Percentiles rank a stretch among this genome's conserved stretches.
Conservation (phyloP, 192 early-diverging fungal genomes). For the Coemansia sp. region DNA sequence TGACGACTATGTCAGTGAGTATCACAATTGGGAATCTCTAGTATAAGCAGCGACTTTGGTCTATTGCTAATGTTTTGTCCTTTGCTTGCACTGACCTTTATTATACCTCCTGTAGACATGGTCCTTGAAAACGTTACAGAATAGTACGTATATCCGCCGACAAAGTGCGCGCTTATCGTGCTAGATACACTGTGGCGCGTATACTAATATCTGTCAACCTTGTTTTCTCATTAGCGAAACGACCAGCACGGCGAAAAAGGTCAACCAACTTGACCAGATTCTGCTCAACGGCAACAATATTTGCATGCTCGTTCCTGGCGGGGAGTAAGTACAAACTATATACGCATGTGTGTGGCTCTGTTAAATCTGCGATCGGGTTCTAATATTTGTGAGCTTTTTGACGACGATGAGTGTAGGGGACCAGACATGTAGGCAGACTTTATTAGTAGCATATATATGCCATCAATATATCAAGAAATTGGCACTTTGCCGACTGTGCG, state of each 20-base stretch:
- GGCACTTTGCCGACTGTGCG: conserved; percentile 27
- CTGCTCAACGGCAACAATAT: conserved; percentile 98
- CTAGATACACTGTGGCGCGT: no score
- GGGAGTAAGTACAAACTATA: conserved; percentile 24
- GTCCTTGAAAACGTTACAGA: conserved; percentile 97
- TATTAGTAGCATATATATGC: neutral
- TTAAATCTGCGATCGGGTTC: neutral
- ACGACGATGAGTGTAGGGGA: neutral
- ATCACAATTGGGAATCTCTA: conserved; percentile 34
- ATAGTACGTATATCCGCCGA: conserved; percentile 44
- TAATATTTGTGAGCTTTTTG: no score
- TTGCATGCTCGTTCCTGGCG: conserved; percentile 79
- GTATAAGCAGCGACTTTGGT: no score
- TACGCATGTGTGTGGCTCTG: neutral
- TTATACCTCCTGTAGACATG: conserved; percentile 82
- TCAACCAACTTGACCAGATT: conserved; percentile 84
- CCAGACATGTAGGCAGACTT: neutral
- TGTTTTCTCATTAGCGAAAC: conserved; percentile 61
- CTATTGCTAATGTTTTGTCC: neutral
- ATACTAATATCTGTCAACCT: no score
- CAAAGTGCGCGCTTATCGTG: no score
- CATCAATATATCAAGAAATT: neutral
- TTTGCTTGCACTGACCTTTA: no score
- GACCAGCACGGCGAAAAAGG: conserved; percentile 67
- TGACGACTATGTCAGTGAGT: conserved; percentile 92